Base-by-base conservation (phyloP, 225 moss, liverwort and hornwort genomes). In the Physcomitrium patens region DNA sequence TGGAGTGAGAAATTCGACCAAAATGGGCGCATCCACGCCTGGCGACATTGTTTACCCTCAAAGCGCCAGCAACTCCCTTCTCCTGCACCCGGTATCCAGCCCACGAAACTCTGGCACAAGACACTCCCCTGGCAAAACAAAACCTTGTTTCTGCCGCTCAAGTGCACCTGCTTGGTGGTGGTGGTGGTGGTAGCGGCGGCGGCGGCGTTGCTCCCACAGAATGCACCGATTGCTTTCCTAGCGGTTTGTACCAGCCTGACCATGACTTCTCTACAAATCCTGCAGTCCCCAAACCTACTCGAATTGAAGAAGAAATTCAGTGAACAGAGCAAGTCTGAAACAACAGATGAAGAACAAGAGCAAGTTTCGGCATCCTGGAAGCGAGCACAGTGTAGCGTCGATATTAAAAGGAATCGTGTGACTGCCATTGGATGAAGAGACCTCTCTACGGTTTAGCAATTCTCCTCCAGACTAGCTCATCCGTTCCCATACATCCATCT, bases 31-130 rank as follows among this genome's bases (percentile, higher is more conserved):
- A 63, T 57, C 60, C 31, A 44, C 77, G 77, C 31, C 75, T 64
- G 53, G 85, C 79, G 9, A 86, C 80, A 58, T 68, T 83, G 58
- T 57, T 75, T 9, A 77, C 64, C 60, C 49, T 41, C 71, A 77
- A 31, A 15, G 62, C 4, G 5, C 68, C 31, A 17, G 68, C 44
- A 47, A 37, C 55, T 66, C 55, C 47, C 44, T 69, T 46, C 69
- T 67, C 47, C n/a, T 16, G 8, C 45, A 41, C 65, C 60, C 51
- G 74, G 53, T 47, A 55, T 0, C 65, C 47, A 18, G 26, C 67
- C 60, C 49, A 27, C 48, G 24, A 77, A 0, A 71, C 76, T 61
- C 67, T 76, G 26, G 41, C 50, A 51, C 8, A 59, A 58, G 54
- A 62, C 27, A 16, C 44, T 77, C 50, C 42, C 60, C 17, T 48